Conservation (phyloP, 805 yeast genomes). For the Kazachstania viticola region DNA sequence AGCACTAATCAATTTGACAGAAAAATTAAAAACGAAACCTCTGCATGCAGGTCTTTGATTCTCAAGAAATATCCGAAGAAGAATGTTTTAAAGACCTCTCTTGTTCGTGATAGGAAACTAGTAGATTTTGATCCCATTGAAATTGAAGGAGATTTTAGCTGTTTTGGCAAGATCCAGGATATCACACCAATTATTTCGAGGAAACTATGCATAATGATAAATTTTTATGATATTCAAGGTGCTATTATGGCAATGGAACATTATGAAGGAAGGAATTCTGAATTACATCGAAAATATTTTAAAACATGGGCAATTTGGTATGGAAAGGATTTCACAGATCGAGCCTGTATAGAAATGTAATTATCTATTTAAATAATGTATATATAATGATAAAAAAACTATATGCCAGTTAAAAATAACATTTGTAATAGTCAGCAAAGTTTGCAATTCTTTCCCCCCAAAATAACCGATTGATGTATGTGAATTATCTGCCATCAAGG, state of each 20-base stretch:
- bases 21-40: slow-evolving; percentile 17
- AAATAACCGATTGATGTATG: too few relatives aligned
- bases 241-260: slow-evolving; percentile 49
- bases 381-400: too few relatives aligned
- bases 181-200: slow-evolving; percentile 56
- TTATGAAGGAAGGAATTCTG: slow-evolving; percentile 27
- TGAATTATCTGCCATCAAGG: slow-evolving; percentile 34
- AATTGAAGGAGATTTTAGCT: slow-evolving; percentile 38
- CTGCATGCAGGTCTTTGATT: slow-evolving; percentile 38
- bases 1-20: slow-evolving; percentile 3
- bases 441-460: too few relatives aligned
- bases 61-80: slow-evolving; percentile 27
- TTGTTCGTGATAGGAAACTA: slow-evolving; percentile 20
- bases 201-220: slow-evolving; percentile 49
- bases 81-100: not conserved
- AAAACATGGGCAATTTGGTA: slow-evolving; percentile 54
- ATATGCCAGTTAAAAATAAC: too few relatives aligned
- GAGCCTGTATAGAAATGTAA: slow-evolving; percentile 30
- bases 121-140: slow-evolving; percentile 36
- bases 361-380: not conserved
- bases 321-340: slow-evolving; percentile 56
- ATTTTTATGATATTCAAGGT: slow-evolving; percentile 44
- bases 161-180: slow-evolving; percentile 51
- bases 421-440: too few relatives aligned
- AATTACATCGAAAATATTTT: slow-evolving; percentile 34